phyloP scores from a whole-genome alignment of 1,139 yeast species.

The Pichia sp. region DNA sequence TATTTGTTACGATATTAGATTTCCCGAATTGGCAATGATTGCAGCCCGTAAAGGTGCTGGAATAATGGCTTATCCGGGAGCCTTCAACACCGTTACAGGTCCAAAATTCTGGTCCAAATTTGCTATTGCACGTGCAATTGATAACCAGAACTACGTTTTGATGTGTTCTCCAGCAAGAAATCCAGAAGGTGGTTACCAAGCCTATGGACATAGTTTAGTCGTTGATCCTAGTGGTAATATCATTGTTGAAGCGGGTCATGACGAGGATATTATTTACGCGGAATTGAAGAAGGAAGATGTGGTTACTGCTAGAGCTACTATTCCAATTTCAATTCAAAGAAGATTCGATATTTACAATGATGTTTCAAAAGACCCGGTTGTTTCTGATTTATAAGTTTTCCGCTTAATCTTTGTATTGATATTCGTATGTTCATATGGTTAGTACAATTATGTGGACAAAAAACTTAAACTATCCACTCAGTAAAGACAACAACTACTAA shows the following conservation, averaged over 20 bases:
- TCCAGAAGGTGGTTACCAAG: conserved; percentile 68
- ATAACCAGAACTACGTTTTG: conserved; percentile 73
- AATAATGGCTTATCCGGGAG: conserved; percentile 92
- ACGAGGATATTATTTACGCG: conserved; percentile 74
- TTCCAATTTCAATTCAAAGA: conserved; percentile 76
- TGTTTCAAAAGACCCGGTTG: conserved; percentile 31
- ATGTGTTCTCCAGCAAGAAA: conserved; percentile 89
- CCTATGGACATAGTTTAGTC: conserved; percentile 87
- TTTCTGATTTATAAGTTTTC: conserved; percentile 13
- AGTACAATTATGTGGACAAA: no score
- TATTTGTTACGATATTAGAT: conserved; percentile 86
- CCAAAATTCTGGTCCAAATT: conserved; percentile 90
- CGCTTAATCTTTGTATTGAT: no score
- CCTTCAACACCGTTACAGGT: conserved; percentile 92
- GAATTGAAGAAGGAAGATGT: conserved; percentile 62
- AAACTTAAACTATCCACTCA: no score
- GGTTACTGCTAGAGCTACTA: conserved; percentile 54
- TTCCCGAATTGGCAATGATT: conserved; percentile 80
- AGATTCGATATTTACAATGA: conserved; percentile 80
- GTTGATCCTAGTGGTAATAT: conserved; percentile 82
- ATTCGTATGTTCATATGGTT: no score
- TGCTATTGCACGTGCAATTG: conserved; percentile 83
- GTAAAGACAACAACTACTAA: no score
- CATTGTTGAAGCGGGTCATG: conserved; percentile 77
- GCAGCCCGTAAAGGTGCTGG: conserved; percentile 73